Base-by-base conservation (phyloP, 495 filamentous ascomycete species). In the Xylona heveae region DNA sequence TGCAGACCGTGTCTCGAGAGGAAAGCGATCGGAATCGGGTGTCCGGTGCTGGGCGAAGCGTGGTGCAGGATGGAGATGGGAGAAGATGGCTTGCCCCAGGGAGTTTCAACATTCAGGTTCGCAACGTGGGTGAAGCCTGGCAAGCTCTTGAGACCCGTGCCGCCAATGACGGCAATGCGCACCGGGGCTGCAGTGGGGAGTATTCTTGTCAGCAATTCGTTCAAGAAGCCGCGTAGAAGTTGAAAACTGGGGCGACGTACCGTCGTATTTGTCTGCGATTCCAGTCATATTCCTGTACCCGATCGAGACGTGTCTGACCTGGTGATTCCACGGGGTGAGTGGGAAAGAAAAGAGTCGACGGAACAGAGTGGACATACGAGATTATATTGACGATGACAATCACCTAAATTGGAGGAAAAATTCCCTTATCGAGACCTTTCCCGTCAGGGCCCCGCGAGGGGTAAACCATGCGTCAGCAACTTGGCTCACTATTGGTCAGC, bases 81-180 rank as follows among this genome's bases (percentile, higher is more conserved):
- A 1, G 84, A 81, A 28, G 88, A 93, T 13, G 88, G 78, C 5
- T 54, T 47, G 39, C 88, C 88, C 85, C 88, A 97, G n/a, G 88
- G 88, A 2, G 88, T 97, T 7, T 53, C 42, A 34, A 72, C 51
- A 32, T 62, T 62, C 38, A 95, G 52, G 12, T 59, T 64, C 12
- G 85, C 83, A 39, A 90, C 69, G 43, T 81, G 79, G 13, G 62
- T 68, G 63, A 88, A 94, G 44, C 62, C 64, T 48, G 68, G 52
- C 38, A 81, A 64, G 42, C 68, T 56, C 42, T 65, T 59, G 33
- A 97, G 73, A 32, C 88, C 88, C 24, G 88, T 97, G 42, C 88
- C 90, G 49, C 88, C 90, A 36, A 97, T 95, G 37, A 97, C 82
- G 54, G 80, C 88, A 50, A 97, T 91, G 43, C 62, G 69, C 52